Base-by-base conservation (phyloP, 2,329 filamentous ascomycete species). In the Cordyceps cicadae region DNA sequence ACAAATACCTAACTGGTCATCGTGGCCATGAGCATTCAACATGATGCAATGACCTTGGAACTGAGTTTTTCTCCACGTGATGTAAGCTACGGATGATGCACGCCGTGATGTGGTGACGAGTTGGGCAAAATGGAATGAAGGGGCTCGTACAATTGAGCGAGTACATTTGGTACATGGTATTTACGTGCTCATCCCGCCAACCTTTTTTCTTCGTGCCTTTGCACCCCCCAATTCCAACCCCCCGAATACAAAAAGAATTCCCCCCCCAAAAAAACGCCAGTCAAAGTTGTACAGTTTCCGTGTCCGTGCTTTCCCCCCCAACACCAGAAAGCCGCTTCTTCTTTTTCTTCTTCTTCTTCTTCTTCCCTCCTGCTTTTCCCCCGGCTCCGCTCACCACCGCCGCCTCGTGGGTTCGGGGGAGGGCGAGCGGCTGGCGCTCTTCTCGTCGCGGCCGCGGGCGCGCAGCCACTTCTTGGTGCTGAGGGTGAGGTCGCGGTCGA, bases 391-490 rank as follows among this genome's bases (percentile, higher is more conserved):
- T 57, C 81, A 90, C 71, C 79, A 88, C 68, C 90, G 82, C 75
- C 87, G 86, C 70, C 88, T 84, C 63, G 86, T 85, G 6, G 91
- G 90, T 74, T 96, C 91, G 3, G 93, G 93, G 67, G 88, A 94
- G 0, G 92, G 91, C 71, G 90, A 96, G 70, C 90, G 83, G 65
- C 80, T 89, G 65, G 86, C 84, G 73, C 90, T 96, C 75, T 91
- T 85, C 70, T 88, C 87, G 76, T 97, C 93, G 68, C 89, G 81
- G 21, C 92, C 93, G 63, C 91, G 83, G 76, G 85, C 77, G 79
- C 90, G 90, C 71, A 97, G 79, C 92, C 93, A 97, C 81, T 97
- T 97, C 84, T 96, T 96, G 64, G 93, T 97, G 69, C 86, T 85
- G 67, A 97, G 81, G 64, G 89, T 86, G 67, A 99, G 75, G 67